phyloP scores from a whole-genome alignment of 2,329 filamentous ascomycete species.

The Sporothrix phasma region DNA sequence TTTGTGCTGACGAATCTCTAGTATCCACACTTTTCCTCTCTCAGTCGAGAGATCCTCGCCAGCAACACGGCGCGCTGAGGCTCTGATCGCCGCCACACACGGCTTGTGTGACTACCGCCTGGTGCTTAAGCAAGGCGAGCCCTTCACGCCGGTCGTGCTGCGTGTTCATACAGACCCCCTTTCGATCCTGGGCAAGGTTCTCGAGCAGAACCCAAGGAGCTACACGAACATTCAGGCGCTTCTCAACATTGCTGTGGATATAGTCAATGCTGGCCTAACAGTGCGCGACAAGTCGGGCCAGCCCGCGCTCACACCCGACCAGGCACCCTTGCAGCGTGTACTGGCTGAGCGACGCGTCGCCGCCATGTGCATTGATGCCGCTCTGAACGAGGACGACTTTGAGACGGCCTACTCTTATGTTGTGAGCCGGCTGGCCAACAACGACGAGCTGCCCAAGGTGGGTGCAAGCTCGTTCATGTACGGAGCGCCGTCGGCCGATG shows the following conservation, averaged over 20 bases:
- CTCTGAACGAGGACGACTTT: constrained; percentile 67
- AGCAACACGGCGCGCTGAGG: constrained; percentile 45
- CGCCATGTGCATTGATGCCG: constrained; percentile 71
- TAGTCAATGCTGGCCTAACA: constrained; percentile 52
- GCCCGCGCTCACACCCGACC: constrained; percentile 21
- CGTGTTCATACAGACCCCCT: constrained; percentile 69
- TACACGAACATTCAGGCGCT: constrained; percentile 69
- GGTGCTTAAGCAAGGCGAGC: constrained; percentile 68
- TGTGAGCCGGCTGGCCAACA: constrained; percentile 52
- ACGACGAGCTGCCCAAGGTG: constrained; percentile 19
- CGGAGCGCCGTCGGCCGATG: constrained; percentile 32
- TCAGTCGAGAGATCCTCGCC: constrained; percentile 44
- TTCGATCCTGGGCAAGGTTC: constrained; percentile 59
- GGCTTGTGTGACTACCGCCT: constrained; percentile 66
- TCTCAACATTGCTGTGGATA: constrained; percentile 55
- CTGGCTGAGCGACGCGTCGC: constrained; percentile 56
- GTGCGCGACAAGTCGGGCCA: constrained; percentile 24
- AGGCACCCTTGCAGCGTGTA: constrained; percentile 25
- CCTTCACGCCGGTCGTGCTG: constrained; percentile 67
- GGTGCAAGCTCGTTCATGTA: not conserved
- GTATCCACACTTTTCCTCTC: constrained; percentile 53
- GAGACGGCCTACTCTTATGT: constrained; percentile 82
- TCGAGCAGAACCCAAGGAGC: constrained; percentile 64
- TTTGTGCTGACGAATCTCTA: constrained; percentile 25
- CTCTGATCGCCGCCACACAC: constrained; percentile 63